A percentile compares a stretch with the other conserved stretches of the same genome.
Evolutionary conservation across 2,329 filamentous ascomycete species (phyloP).

Genomic region (Colletotrichum sojae): DNA sequence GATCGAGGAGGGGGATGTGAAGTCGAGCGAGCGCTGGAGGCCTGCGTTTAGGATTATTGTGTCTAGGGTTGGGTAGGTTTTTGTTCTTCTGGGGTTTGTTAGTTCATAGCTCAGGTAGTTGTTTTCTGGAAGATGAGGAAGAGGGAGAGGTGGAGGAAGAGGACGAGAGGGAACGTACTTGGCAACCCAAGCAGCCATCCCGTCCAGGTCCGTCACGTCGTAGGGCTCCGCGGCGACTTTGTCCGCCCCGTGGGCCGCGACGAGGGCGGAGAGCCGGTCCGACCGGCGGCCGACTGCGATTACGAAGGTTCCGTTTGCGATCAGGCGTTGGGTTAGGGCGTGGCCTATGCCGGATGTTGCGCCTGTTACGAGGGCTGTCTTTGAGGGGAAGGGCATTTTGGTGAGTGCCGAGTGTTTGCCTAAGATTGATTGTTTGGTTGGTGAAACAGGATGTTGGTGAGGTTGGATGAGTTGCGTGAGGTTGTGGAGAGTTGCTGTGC

Average conservation of each 20-base stretch:
- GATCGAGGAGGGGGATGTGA: slow-evolving; percentile 56
- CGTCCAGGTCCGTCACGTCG: slow-evolving; percentile 60
- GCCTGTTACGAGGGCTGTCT: slow-evolving; percentile 68
- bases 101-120: too few species aligned
- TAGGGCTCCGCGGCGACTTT: slow-evolving; percentile 56
- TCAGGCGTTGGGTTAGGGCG: slow-evolving; percentile 58
- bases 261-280: slow-evolving; percentile 65
- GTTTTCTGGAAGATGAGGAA: neutral
- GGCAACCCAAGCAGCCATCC: slow-evolving; percentile 58
- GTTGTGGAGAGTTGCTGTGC: too few species aligned
- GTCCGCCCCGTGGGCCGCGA: slow-evolving; percentile 60
- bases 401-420: too few species aligned
- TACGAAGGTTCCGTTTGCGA: slow-evolving; percentile 64
- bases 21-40: slow-evolving; percentile 63
- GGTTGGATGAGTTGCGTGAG: neutral
- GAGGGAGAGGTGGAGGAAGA: neutral
- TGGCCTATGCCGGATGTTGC: slow-evolving; percentile 68
- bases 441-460: too few species aligned
- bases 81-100: slow-evolving; percentile 49
- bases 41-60: slow-evolving; percentile 71
- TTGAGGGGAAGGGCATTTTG: slow-evolving; percentile 68
- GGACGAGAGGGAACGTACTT: slow-evolving; percentile 46
- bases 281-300: slow-evolving; percentile 69
- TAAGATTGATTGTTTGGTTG: too few species aligned
- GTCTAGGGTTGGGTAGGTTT: slow-evolving; percentile 64